Base-by-base conservation (phyloP, 306 rosid species). In the Morella rubra region DNA sequence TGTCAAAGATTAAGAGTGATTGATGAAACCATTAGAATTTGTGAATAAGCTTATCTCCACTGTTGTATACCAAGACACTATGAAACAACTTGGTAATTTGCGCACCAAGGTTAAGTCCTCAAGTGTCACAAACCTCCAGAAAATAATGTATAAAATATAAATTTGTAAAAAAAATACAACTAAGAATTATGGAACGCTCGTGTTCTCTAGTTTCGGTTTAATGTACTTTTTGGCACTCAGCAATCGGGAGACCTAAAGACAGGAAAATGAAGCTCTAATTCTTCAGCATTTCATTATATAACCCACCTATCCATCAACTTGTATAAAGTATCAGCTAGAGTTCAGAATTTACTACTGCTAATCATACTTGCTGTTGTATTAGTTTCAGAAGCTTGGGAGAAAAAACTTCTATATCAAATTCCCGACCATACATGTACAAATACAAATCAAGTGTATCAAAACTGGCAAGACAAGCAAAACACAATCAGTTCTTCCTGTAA, bases 401-500 rank as follows among this genome's bases (percentile, higher is more conserved):
- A 72, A n/a, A 37, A 14, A 16, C 24, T 44, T 19, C 15, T 40
- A 73, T 66, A 65, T 19, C 6, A 77, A 54, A 42, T 53, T 54
- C 44, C 59, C 46, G 68, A 69, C 51, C 44, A 73, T 42, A 22
- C 16, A 51, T 66, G 18, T 69, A 73, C 55, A 79, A 44, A 54
- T 51, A 52, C 22, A 62, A 18, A 32, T 16, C 44, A 71, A 12
- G 24, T 27, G 56, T 69, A n/a, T 40, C 55, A 80, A 61, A 74
- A 59, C 46, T 71, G 70, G 41, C 52, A 32, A 76, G 8, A 50
- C 18, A 27, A 11, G 66, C 13, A 45, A 44, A 22, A 47, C 46
- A 64, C 22, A 24, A 71, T 64, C 58, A 76, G 73, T 61, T 53
- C 54, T 53, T 76, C 46, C 68, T 66, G 77, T 64, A 72, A 61